Evolutionary conservation across 805 yeast genomes (phyloP).

Genomic region (Lachancea mirantina): DNA sequence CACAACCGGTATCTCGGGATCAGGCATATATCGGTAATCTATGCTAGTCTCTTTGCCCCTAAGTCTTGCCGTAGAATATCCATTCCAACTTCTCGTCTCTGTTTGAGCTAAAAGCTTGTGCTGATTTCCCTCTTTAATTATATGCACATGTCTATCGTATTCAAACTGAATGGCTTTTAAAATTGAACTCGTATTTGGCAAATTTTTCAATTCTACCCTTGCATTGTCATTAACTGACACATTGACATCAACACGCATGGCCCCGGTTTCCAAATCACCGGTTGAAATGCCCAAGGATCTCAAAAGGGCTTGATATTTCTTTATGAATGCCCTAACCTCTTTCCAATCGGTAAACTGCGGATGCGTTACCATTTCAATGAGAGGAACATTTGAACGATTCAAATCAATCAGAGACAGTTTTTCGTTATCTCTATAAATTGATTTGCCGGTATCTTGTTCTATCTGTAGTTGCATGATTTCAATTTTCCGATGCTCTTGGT

Average conservation of each 20-base stretch:
- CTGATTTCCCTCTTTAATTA: slow-evolving; percentile 35
- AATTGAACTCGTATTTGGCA: slow-evolving; percentile 79
- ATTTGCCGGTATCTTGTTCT: slow-evolving; percentile 92
- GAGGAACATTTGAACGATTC: slow-evolving; percentile 78
- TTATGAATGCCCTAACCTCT: slow-evolving; percentile 71
- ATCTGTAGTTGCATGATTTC: slow-evolving; percentile 75
- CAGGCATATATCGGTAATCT: slow-evolving; percentile 93
- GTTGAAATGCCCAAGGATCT: slow-evolving; percentile 66
- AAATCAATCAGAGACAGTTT: slow-evolving; percentile 52
- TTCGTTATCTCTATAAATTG: slow-evolving; percentile 42
- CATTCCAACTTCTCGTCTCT: slow-evolving; percentile 94
- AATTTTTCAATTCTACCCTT: slow-evolving; percentile 83
- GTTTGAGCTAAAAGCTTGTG: slow-evolving; percentile 22
- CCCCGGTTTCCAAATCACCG: slow-evolving; percentile 91
- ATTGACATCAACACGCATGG: slow-evolving; percentile 91
- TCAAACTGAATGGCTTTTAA: slow-evolving; percentile 68
- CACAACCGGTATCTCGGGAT: slow-evolving; percentile 73
- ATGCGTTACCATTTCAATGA: slow-evolving; percentile 84
- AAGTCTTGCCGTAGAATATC: slow-evolving; percentile 54
- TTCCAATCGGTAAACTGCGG: slow-evolving; percentile 71
- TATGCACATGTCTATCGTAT: slow-evolving; percentile 56
- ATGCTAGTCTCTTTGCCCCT: slow-evolving; percentile 74
- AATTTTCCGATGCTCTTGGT: slow-evolving; percentile 40
- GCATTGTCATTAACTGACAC: slow-evolving; percentile 67
- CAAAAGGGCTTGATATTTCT: slow-evolving; percentile 68